Conservation (phyloP, 2,329 filamentous ascomycete genomes). For the Ophiostoma perfectum region DNA sequence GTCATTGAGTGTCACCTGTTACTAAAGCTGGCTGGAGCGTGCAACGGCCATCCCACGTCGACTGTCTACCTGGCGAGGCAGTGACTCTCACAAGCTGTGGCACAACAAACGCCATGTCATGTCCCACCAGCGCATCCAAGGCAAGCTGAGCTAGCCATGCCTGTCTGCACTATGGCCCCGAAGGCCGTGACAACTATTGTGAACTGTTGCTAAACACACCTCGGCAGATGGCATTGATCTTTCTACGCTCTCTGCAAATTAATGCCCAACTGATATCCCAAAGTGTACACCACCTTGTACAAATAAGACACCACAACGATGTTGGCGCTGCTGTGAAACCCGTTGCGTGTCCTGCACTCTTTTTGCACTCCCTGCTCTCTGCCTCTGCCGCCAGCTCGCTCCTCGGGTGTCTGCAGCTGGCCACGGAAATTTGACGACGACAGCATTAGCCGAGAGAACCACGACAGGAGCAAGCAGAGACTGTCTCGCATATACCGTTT, state of each 20-base stretch:
- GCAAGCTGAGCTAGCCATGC: not conserved
- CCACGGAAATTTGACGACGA: constrained; percentile 1
- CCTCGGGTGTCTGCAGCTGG: not conserved
- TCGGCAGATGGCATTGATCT: not conserved
- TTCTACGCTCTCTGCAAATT: too few species aligned
- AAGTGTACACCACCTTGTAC: too few species aligned
- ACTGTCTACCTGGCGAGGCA: too few species aligned
- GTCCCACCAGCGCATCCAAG: not conserved
- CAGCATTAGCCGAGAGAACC: not conserved
- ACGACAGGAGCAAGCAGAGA: not conserved
- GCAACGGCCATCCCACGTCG: too few species aligned
- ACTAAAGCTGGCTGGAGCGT: too few species aligned
- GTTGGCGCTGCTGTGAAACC: not conserved
- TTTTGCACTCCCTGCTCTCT: not conserved
- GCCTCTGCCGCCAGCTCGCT: not conserved
- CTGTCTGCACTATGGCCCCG: not conserved
- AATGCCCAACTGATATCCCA: too few species aligned
- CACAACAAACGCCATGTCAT: not conserved
- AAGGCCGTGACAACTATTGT: not conserved
- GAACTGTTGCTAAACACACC: not conserved
- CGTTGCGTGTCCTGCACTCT: not conserved
- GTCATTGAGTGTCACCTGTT: not conserved
- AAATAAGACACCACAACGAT: not conserved
- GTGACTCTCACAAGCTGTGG: too few species aligned
- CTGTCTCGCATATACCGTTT: not conserved